Percentiles rank a stretch among this genome's conserved stretches.
phyloP scores from a whole-genome alignment of 129 eudicot species.

The Gnaphalium uliginosum region DNA sequence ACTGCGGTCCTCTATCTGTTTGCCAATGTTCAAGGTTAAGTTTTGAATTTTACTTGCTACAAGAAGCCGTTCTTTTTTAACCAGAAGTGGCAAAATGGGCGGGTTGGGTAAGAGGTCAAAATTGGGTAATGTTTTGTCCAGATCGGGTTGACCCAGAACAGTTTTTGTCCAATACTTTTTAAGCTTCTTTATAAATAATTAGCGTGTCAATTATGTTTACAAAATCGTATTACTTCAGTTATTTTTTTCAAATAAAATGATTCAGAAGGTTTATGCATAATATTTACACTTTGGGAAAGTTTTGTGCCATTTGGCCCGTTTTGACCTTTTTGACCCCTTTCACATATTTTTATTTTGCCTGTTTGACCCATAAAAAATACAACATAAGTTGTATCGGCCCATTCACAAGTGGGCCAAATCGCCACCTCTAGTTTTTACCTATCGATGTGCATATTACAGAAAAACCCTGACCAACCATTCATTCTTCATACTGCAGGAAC shows the following conservation, averaged over 20 bases:
- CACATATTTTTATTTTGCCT: too few relatives aligned
- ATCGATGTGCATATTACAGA: neutral
- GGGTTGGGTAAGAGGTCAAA: neutral
- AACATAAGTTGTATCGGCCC: neutral
- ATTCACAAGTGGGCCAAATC: neutral
- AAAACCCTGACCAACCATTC: constrained; percentile 11
- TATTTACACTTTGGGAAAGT: neutral
- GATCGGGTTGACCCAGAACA: neutral
- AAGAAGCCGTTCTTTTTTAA: constrained; percentile 6
- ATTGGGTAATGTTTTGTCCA: neutral
- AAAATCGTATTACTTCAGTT: neutral
- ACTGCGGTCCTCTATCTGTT: constrained; percentile 77
- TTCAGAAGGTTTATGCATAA: neutral
- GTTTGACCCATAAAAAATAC: neutral
- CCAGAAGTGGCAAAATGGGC: neutral
- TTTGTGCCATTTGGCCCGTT: neutral
- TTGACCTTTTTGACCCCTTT: neutral
- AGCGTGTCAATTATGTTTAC: neutral
- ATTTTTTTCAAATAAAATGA: neutral
- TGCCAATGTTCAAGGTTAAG: constrained; percentile 69
- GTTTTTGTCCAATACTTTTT: too few relatives aligned
- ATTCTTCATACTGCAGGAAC: constrained; percentile 46
- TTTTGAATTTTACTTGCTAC: constrained; percentile 1
- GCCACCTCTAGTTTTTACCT: constrained; percentile 11
- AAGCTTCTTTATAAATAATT: too few relatives aligned